Evolutionary conservation across 1,284 basidiomycete genomes (phyloP).

Genomic region (Ganoderma leucocontextum): DNA sequence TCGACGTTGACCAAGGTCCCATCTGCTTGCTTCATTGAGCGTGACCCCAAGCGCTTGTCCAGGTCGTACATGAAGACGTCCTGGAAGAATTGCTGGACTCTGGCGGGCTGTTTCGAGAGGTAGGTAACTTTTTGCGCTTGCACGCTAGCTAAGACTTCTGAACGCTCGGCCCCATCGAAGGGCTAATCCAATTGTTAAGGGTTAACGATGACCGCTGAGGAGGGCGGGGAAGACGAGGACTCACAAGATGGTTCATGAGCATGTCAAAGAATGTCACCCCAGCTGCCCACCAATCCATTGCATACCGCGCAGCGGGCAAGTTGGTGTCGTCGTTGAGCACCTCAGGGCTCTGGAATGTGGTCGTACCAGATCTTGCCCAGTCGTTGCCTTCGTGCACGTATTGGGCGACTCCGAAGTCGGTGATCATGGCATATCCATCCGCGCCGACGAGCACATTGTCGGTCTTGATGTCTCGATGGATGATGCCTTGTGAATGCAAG

Average conservation of each 20-base stretch:
- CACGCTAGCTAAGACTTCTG: background rate
- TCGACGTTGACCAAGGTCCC: constrained; percentile 29
- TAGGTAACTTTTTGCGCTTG: background rate
- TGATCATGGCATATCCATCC: constrained; percentile 71
- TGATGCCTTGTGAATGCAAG: constrained; percentile 75
- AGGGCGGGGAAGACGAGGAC: constrained; percentile 28
- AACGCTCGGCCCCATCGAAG: background rate
- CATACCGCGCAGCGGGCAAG: constrained; percentile 1
- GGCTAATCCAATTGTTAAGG: background rate
- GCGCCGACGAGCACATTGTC: constrained; percentile 80
- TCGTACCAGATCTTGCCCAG: constrained; percentile 63
- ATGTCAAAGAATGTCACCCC: constrained; percentile 83
- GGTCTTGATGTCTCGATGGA: constrained; percentile 89
- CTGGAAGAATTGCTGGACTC: constrained; percentile 51
- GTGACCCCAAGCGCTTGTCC: constrained; percentile 51
- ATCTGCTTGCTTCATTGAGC: constrained; percentile 36
- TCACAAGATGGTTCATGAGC: constrained; percentile 63
- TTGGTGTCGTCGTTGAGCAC: constrained; percentile 1
- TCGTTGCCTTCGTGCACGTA: constrained; percentile 56
- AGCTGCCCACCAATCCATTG: constrained; percentile 67
- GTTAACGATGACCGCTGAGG: background rate
- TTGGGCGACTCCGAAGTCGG: constrained; percentile 76
- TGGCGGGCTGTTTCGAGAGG: constrained; percentile 41
- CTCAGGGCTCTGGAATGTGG: constrained; percentile 60
- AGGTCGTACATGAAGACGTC: constrained; percentile 45